Conservation (phyloP, 108 stramenopile species). For the Skeletonema tropicum region DNA sequence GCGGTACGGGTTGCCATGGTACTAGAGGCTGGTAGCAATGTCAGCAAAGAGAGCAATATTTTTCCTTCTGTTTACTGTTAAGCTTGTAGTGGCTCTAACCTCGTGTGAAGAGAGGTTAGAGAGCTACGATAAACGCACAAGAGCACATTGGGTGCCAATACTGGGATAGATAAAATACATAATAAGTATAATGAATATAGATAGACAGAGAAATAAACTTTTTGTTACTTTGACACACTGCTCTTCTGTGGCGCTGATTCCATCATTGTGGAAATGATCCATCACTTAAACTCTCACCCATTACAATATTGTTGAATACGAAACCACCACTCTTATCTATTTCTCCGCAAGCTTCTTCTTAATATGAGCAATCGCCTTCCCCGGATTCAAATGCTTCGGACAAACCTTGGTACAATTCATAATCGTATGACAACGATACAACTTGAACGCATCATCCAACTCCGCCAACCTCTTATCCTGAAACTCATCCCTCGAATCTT, state of each 20-base stretch:
- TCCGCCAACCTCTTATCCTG: slow-evolving; percentile 90
- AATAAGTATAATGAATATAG: neutral
- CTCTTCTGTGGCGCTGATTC: neutral
- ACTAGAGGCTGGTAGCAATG: neutral
- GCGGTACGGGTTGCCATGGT: neutral
- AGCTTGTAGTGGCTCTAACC: neutral
- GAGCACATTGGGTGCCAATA: neutral
- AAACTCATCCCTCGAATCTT: slow-evolving; percentile 92
- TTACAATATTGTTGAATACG: neutral
- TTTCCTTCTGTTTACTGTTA: neutral
- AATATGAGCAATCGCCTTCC: slow-evolving; percentile 97
- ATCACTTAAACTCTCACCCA: neutral
- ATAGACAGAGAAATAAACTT: neutral
- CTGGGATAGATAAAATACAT: slow-evolving; percentile 2
- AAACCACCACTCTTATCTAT: slow-evolving; percentile 1
- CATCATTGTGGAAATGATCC: neutral
- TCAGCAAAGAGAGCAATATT: neutral
- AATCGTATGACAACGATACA: slow-evolving; percentile 98
- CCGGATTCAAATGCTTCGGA: slow-evolving; percentile 99
- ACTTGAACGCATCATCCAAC: slow-evolving; percentile 97
- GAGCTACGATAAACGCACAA: neutral
- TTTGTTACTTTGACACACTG: neutral
- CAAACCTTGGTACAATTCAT: slow-evolving; percentile 99
- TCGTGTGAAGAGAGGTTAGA: neutral
- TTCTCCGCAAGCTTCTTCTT: slow-evolving; percentile 91